Conservation (phyloP, 768 basidiomycete genomes). For the Plicaturopsis crispa region DNA sequence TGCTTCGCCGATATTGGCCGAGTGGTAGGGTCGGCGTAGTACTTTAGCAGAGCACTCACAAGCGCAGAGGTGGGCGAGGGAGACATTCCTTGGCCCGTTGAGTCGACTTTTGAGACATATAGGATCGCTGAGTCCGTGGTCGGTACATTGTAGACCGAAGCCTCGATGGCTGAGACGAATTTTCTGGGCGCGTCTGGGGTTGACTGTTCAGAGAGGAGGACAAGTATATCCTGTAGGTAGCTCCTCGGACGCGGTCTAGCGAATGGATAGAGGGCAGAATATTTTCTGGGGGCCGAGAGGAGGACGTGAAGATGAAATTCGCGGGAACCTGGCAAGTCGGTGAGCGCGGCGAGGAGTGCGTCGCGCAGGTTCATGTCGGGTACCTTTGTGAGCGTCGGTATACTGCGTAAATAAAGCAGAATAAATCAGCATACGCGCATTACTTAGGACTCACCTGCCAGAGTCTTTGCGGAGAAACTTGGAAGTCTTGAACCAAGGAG, state of each 20-base stretch:
- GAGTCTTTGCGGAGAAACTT: too few species aligned
- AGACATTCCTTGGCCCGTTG: slow-evolving; percentile 64
- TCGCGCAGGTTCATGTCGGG: slow-evolving; percentile 47
- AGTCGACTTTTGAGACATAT: slow-evolving; percentile 92
- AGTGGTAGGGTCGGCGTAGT: slow-evolving; percentile 55
- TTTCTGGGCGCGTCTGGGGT: slow-evolving; percentile 42
- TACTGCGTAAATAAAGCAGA: background rate
- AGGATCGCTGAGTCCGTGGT: slow-evolving; percentile 62
- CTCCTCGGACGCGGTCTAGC: slow-evolving; percentile 57
- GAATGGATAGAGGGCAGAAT: slow-evolving; percentile 67
- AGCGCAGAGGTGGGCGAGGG: slow-evolving; percentile 69
- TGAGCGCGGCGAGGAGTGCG: slow-evolving; percentile 49
- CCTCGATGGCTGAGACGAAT: slow-evolving; percentile 77
- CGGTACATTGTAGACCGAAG: slow-evolving; percentile 66
- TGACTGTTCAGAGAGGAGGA: slow-evolving; percentile 64
- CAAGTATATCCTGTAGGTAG: slow-evolving; percentile 69
- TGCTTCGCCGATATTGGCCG: slow-evolving; percentile 49
- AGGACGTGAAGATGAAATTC: slow-evolving; percentile 73
- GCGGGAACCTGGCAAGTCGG: slow-evolving; percentile 54
- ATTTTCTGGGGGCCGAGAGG: slow-evolving; percentile 59
- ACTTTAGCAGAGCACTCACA: slow-evolving; percentile 56
- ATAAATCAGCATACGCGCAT: background rate
- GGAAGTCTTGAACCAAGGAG: too few species aligned
- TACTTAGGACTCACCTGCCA: too few species aligned
- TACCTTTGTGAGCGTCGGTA: background rate